These are phyloP conservation scores for Helotiales sp. DNA, from an alignment of 2,329 filamentous ascomycete species.

Conservation along the genomic window DNA sequence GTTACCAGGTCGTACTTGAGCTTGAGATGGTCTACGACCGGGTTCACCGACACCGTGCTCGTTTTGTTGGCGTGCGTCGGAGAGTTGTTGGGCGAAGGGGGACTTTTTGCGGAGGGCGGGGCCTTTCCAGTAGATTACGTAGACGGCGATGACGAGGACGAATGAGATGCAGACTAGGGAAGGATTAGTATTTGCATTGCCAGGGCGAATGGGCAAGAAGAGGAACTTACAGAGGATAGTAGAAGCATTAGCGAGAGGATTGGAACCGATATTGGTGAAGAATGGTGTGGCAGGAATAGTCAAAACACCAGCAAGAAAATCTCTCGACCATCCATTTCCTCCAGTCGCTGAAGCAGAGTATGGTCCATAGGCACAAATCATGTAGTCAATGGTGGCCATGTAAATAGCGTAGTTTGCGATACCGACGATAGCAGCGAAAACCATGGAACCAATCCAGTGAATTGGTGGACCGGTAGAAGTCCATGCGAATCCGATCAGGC, in stretches of 20 bases:
- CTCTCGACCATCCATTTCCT: constrained; percentile 72
- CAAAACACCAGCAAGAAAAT: constrained; percentile 71
- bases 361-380: constrained; percentile 71
- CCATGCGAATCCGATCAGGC: constrained; percentile 70
- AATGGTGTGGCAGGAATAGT: constrained; percentile 68
- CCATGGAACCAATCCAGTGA: constrained; percentile 68
- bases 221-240: constrained; percentile 57
- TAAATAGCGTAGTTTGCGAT: constrained; percentile 73
- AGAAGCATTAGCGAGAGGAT: constrained; percentile 57
- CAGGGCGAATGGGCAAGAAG: background rate
- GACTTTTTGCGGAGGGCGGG: constrained; percentile 59
- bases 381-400: constrained; percentile 77
- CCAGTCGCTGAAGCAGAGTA: constrained; percentile 75
- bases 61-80: constrained; percentile 38
- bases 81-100: constrained; percentile 64
- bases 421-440: constrained; percentile 66
- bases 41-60: no score
- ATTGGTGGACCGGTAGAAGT: constrained; percentile 62
- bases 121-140: constrained; percentile 67
- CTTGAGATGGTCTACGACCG: no score
- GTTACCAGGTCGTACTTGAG: constrained; percentile 17
- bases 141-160: constrained; percentile 61
- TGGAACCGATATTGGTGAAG: constrained; percentile 56
- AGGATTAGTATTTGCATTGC: constrained; percentile 2
- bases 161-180: constrained; percentile 53